Percentiles rank a stretch among this genome's conserved stretches.
Conservation (phyloP, 2,329 filamentous ascomycete species). For the Alternaria infectoria region DNA sequence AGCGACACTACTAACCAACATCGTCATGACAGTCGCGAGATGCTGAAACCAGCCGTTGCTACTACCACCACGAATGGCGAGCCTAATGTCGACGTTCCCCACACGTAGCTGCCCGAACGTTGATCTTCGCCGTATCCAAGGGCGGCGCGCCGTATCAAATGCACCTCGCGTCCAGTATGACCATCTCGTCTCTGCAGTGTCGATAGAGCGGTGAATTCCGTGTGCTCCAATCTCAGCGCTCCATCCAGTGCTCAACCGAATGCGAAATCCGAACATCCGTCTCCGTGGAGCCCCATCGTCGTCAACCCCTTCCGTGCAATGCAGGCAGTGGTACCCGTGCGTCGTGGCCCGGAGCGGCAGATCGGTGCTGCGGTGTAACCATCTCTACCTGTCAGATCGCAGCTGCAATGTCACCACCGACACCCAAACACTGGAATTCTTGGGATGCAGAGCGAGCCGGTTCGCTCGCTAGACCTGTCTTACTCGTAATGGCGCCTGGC, state of each 20-base stretch:
- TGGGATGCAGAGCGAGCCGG: conserved; percentile 6
- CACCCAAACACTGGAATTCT: conserved; percentile 6
- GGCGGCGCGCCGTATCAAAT: neutral
- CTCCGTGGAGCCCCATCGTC: neutral
- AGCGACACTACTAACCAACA: neutral
- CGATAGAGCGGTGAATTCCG: neutral
- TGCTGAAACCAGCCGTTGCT: conserved; percentile 4
- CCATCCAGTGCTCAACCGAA: neutral
- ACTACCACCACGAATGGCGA: neutral
- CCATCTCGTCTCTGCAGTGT: neutral
- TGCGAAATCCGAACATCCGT: neutral
- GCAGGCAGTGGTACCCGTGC: neutral
- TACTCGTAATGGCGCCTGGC: conserved; percentile 11
- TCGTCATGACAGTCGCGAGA: neutral
- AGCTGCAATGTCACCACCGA: conserved; percentile 10
- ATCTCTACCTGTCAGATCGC: neutral
- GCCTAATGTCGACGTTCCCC: neutral
- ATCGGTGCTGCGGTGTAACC: conserved; percentile 4
- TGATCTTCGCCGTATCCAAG: conserved; percentile 3
- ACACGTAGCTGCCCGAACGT: conserved; percentile 4
- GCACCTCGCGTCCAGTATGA: neutral
- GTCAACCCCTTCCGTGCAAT: neutral
- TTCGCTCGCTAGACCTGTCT: conserved; percentile 21
- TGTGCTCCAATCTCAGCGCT: neutral
- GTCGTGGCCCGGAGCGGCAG: conserved; percentile 13